phyloP scores from a whole-genome alignment of 2,329 filamentous ascomycete genomes.

The Pestalotiopsis sp. region DNA sequence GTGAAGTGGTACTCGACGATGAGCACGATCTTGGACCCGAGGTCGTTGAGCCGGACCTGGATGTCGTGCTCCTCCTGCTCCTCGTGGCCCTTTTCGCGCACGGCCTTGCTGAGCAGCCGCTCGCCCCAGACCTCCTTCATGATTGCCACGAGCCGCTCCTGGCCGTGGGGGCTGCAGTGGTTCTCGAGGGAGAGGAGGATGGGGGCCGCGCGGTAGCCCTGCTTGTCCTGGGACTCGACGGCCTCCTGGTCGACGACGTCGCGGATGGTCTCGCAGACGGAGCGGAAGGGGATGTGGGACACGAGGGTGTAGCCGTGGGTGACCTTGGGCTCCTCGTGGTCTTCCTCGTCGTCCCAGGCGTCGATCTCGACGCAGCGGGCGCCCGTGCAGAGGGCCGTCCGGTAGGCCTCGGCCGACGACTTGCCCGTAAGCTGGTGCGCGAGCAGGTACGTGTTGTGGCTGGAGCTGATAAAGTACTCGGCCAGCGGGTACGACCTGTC shows the following conservation, averaged over 20 bases:
- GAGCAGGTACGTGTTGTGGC: constrained; percentile 73
- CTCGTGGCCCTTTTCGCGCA: constrained; percentile 57
- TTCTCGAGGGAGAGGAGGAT: constrained; percentile 70
- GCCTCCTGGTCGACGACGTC: constrained; percentile 63
- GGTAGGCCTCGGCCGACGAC: constrained; percentile 65
- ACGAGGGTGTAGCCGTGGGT: constrained; percentile 72
- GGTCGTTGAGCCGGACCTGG: constrained; percentile 60
- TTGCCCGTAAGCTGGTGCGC: constrained; percentile 70
- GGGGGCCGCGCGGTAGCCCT: constrained; percentile 51
- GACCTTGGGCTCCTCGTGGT: constrained; percentile 67
- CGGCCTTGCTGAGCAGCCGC: constrained; percentile 58
- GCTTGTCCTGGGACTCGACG: constrained; percentile 39
- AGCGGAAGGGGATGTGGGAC: constrained; percentile 65
- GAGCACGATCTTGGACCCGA: constrained; percentile 65
- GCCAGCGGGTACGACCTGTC: constrained; percentile 64
- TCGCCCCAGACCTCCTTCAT: constrained; percentile 67
- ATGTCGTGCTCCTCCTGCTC: constrained; percentile 54
- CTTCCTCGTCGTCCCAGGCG: constrained; percentile 67
- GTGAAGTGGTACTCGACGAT: constrained; percentile 70
- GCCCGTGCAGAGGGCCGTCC: constrained; percentile 62
- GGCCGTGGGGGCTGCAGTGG: constrained; percentile 63
- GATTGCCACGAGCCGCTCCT: constrained; percentile 63
- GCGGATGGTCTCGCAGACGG: constrained; percentile 67
- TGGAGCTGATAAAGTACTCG: constrained; percentile 74
- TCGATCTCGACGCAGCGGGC: constrained; percentile 75